Evolutionary conservation across 176 grass and related monocot species (phyloP), one percentile per base, ranked within the genome.

Genomic region (Oryza rufipogon): DNA sequence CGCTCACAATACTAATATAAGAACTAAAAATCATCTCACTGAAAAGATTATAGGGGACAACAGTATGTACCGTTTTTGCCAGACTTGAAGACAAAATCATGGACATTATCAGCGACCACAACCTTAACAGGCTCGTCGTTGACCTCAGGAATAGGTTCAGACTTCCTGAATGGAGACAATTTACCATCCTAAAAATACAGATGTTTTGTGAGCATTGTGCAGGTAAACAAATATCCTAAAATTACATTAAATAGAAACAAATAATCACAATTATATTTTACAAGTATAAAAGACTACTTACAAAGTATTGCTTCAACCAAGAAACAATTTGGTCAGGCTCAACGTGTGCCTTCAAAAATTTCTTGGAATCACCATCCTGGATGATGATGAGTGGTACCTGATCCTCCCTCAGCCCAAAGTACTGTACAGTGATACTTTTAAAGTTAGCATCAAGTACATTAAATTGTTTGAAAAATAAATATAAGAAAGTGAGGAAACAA

Each of bases 111-210:
- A 78, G 87, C 91, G 5, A 99, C 96, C 44, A 92, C 91, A 8
- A 96, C 75, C 74, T 99, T 99, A 5, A 99, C 96, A 54, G 96
- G 93, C 73, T 96, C 93, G 10, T 92, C 77, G 33, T 96, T 99
- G 36, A 71, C 84, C 74, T 94, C 93, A 9, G 93, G 96, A 83
- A 99, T 92, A 69, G 93, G 85, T 81, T 94, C 91, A 5, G 96
- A 99, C 75, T 99, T 99, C 78, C 32, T 90, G 79, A 90, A 99
- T 5, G 89, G 86, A 23, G 88, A 77, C 74, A 99, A 76, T 66
- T 89, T 92, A 76, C 93, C 96, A 77, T 94, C 93, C 96, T 99
- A 79, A 34, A 86, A 25, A 60, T 25, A 80, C 2, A 63, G 16
- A 76, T 0, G 14, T 65, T 4, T 41, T 2, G 52, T 64, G 11